Conservation (phyloP, 169 alveolate species). For the Cryptosporidium tyzzeri region DNA sequence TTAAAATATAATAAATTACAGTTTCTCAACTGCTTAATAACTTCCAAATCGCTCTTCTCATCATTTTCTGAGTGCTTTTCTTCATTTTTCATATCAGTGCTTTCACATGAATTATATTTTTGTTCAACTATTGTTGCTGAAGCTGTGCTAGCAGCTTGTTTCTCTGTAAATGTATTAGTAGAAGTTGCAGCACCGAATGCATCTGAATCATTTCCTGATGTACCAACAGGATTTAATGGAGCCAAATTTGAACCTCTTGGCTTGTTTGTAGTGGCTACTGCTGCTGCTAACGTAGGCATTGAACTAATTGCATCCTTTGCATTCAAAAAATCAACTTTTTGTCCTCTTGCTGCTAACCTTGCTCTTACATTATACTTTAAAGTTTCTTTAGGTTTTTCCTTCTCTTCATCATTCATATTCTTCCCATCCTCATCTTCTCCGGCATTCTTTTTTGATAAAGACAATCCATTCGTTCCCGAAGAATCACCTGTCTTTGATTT, state of each 20-base stretch:
- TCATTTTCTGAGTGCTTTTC: background rate
- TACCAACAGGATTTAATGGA: background rate
- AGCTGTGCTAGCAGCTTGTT: background rate
- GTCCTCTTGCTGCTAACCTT: slow-evolving; percentile 75
- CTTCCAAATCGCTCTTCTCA: slow-evolving; percentile 19
- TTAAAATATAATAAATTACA: slow-evolving; percentile 52
- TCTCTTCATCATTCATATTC: background rate
- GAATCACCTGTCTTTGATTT: slow-evolving; percentile 59
- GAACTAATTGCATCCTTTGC: slow-evolving; percentile 51
- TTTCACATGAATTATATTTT: background rate
- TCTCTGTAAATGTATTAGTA: background rate
- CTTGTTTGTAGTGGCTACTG: slow-evolving; percentile 37
- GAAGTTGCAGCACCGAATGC: background rate
- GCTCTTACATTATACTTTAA: slow-evolving; percentile 68
- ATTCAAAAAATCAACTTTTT: slow-evolving; percentile 53
- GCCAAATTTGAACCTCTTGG: slow-evolving; percentile 8
- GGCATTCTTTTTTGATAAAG: background rate
- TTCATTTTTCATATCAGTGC: background rate
- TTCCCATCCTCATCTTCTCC: slow-evolving; percentile 1
- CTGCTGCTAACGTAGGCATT: slow-evolving; percentile 76
- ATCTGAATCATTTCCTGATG: background rate
- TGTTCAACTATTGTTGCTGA: background rate
- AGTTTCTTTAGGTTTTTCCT: slow-evolving; percentile 53
- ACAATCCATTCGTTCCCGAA: background rate
- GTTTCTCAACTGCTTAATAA: slow-evolving; percentile 24